A percentile compares a stretch with the other conserved stretches of the same genome.
phyloP scores from a whole-genome alignment of 345 rosid genomes.

The Dipteronia sinensis region DNA sequence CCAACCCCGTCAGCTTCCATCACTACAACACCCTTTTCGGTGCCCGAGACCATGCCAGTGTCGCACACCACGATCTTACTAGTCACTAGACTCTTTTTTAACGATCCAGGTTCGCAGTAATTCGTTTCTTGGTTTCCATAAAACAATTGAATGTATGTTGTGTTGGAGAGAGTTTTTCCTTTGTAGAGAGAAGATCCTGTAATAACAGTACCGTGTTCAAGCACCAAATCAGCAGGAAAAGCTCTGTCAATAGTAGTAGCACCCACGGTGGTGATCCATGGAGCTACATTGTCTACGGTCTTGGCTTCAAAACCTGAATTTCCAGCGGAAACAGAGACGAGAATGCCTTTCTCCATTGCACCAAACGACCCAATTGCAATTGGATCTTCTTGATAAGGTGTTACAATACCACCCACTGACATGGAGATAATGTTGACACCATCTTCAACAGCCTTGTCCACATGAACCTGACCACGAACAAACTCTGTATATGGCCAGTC shows the following conservation, averaged over 20 bases:
- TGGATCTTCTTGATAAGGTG: not conserved
- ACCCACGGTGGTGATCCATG: conserved; percentile 38
- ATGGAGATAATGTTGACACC: conserved; percentile 34
- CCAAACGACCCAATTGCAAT: conserved; percentile 30
- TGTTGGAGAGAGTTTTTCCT: not conserved
- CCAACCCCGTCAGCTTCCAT: conserved; percentile 26
- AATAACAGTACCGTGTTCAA: conserved; percentile 11
- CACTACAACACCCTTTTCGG: not conserved
- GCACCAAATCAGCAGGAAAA: conserved; percentile 25
- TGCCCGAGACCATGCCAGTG: not conserved
- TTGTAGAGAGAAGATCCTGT: conserved; percentile 29
- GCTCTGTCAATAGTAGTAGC: conserved; percentile 32
- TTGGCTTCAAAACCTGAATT: not conserved
- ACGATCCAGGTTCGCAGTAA: not conserved
- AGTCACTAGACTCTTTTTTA: not conserved
- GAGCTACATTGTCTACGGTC: conserved; percentile 21
- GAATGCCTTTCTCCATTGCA: conserved; percentile 32
- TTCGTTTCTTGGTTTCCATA: not conserved
- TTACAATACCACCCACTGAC: conserved; percentile 14
- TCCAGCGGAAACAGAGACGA: conserved; percentile 24
- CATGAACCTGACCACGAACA: conserved; percentile 13
- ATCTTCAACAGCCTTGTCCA: conserved; percentile 34
- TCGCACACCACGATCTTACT: conserved; percentile 31
- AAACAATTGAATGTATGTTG: conserved; percentile 1
- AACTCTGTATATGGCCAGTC: conserved; percentile 30